phyloP scores from a whole-genome alignment of 2,329 filamentous ascomycete species.

The Cordyceps sp. region DNA sequence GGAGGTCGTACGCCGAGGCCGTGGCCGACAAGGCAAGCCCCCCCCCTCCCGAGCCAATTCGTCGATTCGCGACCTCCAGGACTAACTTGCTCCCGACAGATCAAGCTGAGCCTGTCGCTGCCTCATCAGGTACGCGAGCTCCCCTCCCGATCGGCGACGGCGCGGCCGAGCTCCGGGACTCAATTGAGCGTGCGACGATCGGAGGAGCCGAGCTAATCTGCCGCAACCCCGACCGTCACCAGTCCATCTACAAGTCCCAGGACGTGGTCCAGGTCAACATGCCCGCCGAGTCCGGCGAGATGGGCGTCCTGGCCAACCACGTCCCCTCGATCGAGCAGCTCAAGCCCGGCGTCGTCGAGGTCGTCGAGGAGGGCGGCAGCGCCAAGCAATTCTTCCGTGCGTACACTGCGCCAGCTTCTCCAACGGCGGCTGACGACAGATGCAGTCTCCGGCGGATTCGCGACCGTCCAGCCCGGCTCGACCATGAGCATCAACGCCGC shows the following conservation, averaged over 20 bases:
- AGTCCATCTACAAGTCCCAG: slow-evolving; percentile 55
- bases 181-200: slow-evolving; percentile 11
- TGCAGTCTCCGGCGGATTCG: slow-evolving; percentile 88
- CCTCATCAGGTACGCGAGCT: slow-evolving; percentile 79
- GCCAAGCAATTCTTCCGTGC: slow-evolving; percentile 97
- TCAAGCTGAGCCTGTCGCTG: slow-evolving; percentile 94
- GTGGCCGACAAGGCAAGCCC: slow-evolving; percentile 59
- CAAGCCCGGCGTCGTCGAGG: slow-evolving; percentile 88
- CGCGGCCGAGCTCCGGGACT: slow-evolving; percentile 8
- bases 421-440: slow-evolving; percentile 2
- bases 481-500: slow-evolving; percentile 95
- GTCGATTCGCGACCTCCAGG: slow-evolving; percentile 3
- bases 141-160: slow-evolving; percentile 4
- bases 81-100: slow-evolving; percentile 29
- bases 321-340: slow-evolving; percentile 98
- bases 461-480: slow-evolving; percentile 90
- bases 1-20: slow-evolving; percentile 82
- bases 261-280: slow-evolving; percentile 93
- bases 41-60: slow-evolving; percentile 8
- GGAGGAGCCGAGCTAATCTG: slow-evolving; percentile 27
- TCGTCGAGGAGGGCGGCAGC: slow-evolving; percentile 80
- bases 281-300: slow-evolving; percentile 92
- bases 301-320: slow-evolving; percentile 99
- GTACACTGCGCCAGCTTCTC: slow-evolving; percentile 18
- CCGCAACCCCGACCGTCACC: slow-evolving; percentile 21